These are phyloP conservation scores for Neostapfia colusana DNA, from an alignment of 176 grass and related monocot species.

Conservation along the genomic window DNA sequence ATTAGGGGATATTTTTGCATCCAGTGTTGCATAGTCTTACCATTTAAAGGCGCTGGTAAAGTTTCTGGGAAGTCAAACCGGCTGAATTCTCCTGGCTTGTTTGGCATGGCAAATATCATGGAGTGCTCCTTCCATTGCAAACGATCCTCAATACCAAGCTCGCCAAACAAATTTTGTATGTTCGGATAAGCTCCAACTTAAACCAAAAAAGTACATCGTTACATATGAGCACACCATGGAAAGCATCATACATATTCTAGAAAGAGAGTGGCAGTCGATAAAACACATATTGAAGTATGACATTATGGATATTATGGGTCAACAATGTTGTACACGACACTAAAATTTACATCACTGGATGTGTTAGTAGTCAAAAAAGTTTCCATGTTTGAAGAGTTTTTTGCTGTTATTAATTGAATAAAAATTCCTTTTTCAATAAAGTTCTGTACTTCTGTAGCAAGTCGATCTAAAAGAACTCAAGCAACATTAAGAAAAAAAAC, in stretches of 20 bases:
- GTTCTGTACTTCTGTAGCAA: neutral
- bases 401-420: neutral
- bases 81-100: slow-evolving; percentile 92
- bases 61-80: slow-evolving; percentile 94
- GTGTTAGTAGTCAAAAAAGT: neutral
- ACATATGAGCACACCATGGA: slow-evolving; percentile 37
- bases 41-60: slow-evolving; percentile 90
- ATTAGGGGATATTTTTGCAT: no score
- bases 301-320: slow-evolving; percentile 4
- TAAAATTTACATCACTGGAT: neutral
- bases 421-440: slow-evolving; percentile 1
- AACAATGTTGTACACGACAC: neutral
- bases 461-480: neutral
- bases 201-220: slow-evolving; percentile 49
- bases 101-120: slow-evolving; percentile 98
- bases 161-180: slow-evolving; percentile 91
- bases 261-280: neutral
- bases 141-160: slow-evolving; percentile 94
- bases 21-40: slow-evolving; percentile 40
- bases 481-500: neutral
- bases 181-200: slow-evolving; percentile 99
- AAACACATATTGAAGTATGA: neutral
- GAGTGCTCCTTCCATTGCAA: slow-evolving; percentile 99
- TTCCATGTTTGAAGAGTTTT: slow-evolving; percentile 16
- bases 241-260: slow-evolving; percentile 2